Conservation (phyloP, 805 yeast species). For the Candida qinlingensis region DNA sequence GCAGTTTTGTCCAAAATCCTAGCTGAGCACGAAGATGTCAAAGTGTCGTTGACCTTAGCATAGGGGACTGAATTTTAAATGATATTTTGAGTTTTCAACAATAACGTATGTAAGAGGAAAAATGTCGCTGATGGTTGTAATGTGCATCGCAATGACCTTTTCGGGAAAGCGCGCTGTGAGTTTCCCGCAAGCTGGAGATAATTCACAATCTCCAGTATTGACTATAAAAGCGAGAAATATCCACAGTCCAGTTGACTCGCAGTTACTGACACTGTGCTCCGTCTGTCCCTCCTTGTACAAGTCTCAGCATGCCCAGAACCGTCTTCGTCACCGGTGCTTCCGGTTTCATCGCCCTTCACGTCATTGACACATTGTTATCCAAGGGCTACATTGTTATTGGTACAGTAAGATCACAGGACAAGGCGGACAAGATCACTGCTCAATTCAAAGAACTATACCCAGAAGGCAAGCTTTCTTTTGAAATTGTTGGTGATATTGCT, state of each 20-base stretch:
- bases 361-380: conserved; percentile 31
- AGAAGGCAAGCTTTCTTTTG: conserved; percentile 34
- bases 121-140: no score
- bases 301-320: neutral
- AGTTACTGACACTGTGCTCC: no score
- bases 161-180: no score
- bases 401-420: conserved; percentile 37
- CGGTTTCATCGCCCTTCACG: conserved; percentile 45
- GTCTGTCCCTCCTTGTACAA: no score
- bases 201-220: no score
- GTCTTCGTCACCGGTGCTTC: conserved; percentile 45
- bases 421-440: conserved; percentile 29
- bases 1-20: neutral
- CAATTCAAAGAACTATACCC: conserved; percentile 28
- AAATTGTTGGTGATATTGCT: conserved; percentile 42
- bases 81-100: no score
- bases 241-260: no score
- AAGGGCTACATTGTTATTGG: conserved; percentile 40
- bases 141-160: no score
- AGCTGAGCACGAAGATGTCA: neutral
- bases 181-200: no score
- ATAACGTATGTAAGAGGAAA: no score
- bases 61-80: no score
- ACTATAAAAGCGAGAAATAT: no score
- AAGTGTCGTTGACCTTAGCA: neutral